phyloP scores from a whole-genome alignment of 768 basidiomycete species.

The Lactarius deliciosus region DNA sequence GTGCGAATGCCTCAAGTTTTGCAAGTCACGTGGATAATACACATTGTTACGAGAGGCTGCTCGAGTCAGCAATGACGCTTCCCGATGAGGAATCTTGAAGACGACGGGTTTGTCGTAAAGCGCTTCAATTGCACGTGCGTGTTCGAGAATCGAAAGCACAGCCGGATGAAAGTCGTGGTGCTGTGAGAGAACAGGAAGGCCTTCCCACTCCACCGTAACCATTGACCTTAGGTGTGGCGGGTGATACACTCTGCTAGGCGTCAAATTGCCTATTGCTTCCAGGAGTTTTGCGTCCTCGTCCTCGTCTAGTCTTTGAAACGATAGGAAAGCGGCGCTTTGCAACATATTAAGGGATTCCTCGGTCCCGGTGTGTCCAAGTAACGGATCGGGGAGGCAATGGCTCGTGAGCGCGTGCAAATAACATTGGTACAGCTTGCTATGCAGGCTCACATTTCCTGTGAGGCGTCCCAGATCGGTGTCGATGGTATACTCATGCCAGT shows the following conservation, averaged over 20 bases:
- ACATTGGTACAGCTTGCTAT: slow-evolving; percentile 38
- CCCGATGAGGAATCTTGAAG: background rate
- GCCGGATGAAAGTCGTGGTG: slow-evolving; percentile 5
- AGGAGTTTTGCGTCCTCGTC: slow-evolving; percentile 7
- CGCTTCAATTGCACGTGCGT: slow-evolving; percentile 12
- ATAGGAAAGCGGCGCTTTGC: slow-evolving; percentile 39
- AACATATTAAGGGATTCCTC: slow-evolving; percentile 45
- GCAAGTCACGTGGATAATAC: slow-evolving; percentile 5
- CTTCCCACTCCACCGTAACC: slow-evolving; percentile 3
- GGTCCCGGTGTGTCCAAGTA: slow-evolving; percentile 45
- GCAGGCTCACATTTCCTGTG: slow-evolving; percentile 33
- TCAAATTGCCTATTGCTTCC: background rate
- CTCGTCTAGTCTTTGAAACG: slow-evolving; percentile 40
- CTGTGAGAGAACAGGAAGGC: slow-evolving; percentile 14
- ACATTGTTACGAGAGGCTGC: slow-evolving; percentile 9
- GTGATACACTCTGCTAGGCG: slow-evolving; percentile 5
- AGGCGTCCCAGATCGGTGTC: slow-evolving; percentile 37
- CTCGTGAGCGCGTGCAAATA: slow-evolving; percentile 51
- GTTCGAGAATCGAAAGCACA: slow-evolving; percentile 1
- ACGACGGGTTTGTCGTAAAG: background rate
- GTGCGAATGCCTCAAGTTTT: background rate
- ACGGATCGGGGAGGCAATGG: slow-evolving; percentile 43
- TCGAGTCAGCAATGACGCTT: background rate
- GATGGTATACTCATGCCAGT: slow-evolving; percentile 36
- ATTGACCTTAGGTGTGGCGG: slow-evolving; percentile 1